A percentile compares a stretch with the other conserved stretches of the same genome.
Conservation (phyloP, 306 rosid species). For the Glycine tomentella region DNA sequence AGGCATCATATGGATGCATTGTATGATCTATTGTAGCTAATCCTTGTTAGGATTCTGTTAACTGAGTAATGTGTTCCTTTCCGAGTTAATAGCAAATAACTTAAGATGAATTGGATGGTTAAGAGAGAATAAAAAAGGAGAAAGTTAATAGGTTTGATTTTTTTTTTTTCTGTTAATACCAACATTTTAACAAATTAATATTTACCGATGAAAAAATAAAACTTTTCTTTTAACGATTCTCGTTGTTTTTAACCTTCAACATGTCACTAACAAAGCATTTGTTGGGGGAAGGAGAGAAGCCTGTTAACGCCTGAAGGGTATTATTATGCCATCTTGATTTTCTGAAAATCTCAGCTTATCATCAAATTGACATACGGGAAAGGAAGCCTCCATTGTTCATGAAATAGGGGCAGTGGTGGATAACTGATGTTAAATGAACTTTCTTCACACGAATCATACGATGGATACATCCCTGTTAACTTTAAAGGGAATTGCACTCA, state of each 20-base stretch:
- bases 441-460: not conserved
- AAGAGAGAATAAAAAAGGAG: too few species aligned
- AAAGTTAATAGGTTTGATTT: too few species aligned
- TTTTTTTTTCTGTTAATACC: too few species aligned
- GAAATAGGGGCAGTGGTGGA: not conserved
- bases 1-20: not conserved
- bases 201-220: too few species aligned
- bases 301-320: not conserved
- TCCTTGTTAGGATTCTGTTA: not conserved
- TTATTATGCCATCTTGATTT: not conserved
- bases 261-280: too few species aligned
- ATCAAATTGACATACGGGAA: not conserved
- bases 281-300: too few species aligned
- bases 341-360: not conserved
- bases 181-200: too few species aligned
- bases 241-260: too few species aligned
- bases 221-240: too few species aligned
- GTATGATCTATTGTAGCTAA: not conserved
- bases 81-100: not conserved
- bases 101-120: too few species aligned
- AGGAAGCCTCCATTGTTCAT: not conserved
- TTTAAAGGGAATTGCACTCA: not conserved
- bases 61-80: not conserved
- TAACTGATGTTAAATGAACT: not conserved
- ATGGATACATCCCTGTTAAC: not conserved